Evolutionary conservation across 345 rosid genomes (phyloP).

Genomic region (Lepidium africanum): DNA sequence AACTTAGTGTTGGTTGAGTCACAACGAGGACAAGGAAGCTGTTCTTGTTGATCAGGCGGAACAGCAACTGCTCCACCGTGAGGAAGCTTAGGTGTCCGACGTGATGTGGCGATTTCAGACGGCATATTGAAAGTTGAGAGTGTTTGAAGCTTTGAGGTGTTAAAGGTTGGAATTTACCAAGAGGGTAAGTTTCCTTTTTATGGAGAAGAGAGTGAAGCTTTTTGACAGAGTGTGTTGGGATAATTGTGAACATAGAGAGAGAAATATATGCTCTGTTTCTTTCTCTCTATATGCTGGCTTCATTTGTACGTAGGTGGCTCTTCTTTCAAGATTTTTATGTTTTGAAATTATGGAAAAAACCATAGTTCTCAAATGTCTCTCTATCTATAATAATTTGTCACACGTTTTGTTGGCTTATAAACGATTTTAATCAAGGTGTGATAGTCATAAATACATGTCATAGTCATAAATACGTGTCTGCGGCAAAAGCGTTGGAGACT

Average conservation of each 20-base stretch:
- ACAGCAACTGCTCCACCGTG: constrained; percentile 29
- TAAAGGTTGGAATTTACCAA: constrained; percentile 3
- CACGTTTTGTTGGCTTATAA: constrained; percentile 1
- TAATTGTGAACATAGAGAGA: constrained; percentile 26
- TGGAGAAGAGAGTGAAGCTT: constrained; percentile 17
- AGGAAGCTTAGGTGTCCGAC: constrained; percentile 24
- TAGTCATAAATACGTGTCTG: neutral
- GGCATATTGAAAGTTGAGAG: constrained; percentile 33
- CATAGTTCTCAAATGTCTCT: neutral
- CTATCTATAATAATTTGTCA: neutral
- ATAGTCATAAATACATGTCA: neutral
- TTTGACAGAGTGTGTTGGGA: constrained; percentile 31
- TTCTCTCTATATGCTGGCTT: neutral
- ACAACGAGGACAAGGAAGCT: constrained; percentile 91
- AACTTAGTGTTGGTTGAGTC: constrained; percentile 87
- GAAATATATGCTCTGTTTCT: constrained; percentile 3
- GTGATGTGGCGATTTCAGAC: constrained; percentile 35
- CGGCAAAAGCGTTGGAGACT: neutral
- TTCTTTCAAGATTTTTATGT: constrained; percentile 16
- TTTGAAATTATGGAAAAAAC: neutral
- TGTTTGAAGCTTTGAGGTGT: neutral
- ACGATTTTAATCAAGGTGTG: neutral
- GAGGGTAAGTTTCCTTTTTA: constrained; percentile 15
- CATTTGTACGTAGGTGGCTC: constrained; percentile 21
- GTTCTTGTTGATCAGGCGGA: constrained; percentile 61